phyloP scores from a whole-genome alignment of 2,329 filamentous ascomycete genomes.

The Thyridium curvatum region DNA sequence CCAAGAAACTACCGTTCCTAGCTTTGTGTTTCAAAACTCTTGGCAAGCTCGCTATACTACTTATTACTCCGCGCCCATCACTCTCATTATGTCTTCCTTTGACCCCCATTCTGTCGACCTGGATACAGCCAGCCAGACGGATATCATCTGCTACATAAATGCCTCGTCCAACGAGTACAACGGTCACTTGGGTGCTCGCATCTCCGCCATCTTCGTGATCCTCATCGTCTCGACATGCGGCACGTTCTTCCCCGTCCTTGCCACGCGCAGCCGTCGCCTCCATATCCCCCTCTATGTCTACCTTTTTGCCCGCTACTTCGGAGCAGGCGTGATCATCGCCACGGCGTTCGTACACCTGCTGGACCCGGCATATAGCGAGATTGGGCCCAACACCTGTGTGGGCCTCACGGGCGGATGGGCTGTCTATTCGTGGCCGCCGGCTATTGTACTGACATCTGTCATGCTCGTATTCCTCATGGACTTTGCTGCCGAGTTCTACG shows the following conservation, averaged over 20 bases:
- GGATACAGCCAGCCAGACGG: slow-evolving; percentile 28
- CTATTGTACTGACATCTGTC: slow-evolving; percentile 39
- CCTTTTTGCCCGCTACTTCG: slow-evolving; percentile 68
- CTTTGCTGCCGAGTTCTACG: slow-evolving; percentile 41
- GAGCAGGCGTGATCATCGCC: slow-evolving; percentile 70
- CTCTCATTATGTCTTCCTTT: no score
- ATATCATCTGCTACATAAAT: slow-evolving; percentile 45
- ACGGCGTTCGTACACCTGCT: slow-evolving; percentile 68
- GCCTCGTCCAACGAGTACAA: slow-evolving; percentile 44
- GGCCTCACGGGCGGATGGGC: slow-evolving; percentile 44
- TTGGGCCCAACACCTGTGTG: slow-evolving; percentile 29
- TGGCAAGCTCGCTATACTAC: no score
- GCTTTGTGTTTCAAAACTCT: no score
- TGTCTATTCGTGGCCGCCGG: slow-evolving; percentile 44
- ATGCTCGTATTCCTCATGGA: slow-evolving; percentile 45
- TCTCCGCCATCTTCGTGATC: slow-evolving; percentile 73
- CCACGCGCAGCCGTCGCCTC: slow-evolving; percentile 49
- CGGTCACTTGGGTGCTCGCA: slow-evolving; percentile 54
- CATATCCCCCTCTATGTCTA: slow-evolving; percentile 60
- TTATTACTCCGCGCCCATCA: no score
- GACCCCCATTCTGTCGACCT: no score
- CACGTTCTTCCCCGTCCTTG: slow-evolving; percentile 64
- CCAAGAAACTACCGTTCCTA: no score
- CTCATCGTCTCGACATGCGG: slow-evolving; percentile 52
- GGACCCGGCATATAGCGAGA: slow-evolving; percentile 20